Evolutionary conservation across 192 early-diverging fungal genomes (phyloP), one percentile per base, ranked within the genome.

Genomic region (Umbelopsis vinacea): DNA sequence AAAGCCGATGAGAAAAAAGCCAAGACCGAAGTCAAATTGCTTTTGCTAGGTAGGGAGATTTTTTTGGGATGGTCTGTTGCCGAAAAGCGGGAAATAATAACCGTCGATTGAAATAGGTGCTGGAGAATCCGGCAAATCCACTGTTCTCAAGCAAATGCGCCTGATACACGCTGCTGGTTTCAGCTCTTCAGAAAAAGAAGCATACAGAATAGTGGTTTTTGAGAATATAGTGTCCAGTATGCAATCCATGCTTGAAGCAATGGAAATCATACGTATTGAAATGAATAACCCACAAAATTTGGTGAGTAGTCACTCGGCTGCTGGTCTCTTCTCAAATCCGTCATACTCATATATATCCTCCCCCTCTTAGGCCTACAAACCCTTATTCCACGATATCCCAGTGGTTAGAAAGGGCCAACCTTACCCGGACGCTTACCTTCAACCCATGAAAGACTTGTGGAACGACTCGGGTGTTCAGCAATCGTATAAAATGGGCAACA

Each of bases 61-160:
- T 43, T 43, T 43, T 43, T 43, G 6, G n/a, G n/a, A n/a, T 11
- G 40, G 0, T 50, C 5, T 50, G 7, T 17, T 8, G 15, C 6
- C 48, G 19, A 14, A 48, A 48, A 48, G 19, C 47, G n/a, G 47
- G n/a, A 50, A 50, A 50, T n/a, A n/a, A 50, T 50, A 50, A 50
- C 48, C 1, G 17, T 50, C n/a, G 6, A 21, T 6, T 19, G 0
- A 5, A 7, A 19, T 71, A 87, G 87, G 87, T 66, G 85, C 88
- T 43, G 84, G 85, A 21, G 88, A 89, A 72, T 85, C 85, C n/a
- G 88, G 88, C 52, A 89, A 89, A 79, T 85, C 88, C 6, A 89
- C 88, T 14, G 77, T 87, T 40, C 73, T 87, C 40, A 87, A 87
- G 68, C 86, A 87, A 66, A 87, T 87, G 86, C 79, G 83, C 47